A percentile compares a stretch with the other conserved stretches of the same genome.
Conservation (phyloP, 2,329 filamentous ascomycete species). For the Basipetospora chlamydospora region DNA sequence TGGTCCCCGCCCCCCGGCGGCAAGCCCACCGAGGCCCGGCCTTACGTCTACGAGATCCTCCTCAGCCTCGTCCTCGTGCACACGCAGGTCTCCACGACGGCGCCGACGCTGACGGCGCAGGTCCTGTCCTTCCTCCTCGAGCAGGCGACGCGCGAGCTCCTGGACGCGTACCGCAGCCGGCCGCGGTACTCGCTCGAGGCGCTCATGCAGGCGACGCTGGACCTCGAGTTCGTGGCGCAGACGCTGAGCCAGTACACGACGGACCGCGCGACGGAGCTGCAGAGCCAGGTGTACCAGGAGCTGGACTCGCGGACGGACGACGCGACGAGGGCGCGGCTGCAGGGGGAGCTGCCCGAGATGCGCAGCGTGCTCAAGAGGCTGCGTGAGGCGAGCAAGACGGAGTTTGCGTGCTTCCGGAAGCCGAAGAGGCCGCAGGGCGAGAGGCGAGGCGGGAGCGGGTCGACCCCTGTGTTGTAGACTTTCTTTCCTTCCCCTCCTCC, state of each 20-base stretch:
- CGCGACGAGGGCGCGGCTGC: slow-evolving; percentile 62
- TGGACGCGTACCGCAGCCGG: slow-evolving; percentile 60
- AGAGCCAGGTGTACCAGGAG: slow-evolving; percentile 84
- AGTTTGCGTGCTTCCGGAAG: slow-evolving; percentile 77
- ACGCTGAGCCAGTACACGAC: slow-evolving; percentile 83
- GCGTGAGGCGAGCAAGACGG: slow-evolving; percentile 65
- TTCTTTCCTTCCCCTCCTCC: too few relatives aligned
- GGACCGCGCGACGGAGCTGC: slow-evolving; percentile 63
- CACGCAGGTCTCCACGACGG: slow-evolving; percentile 72
- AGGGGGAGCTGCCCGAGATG: slow-evolving; percentile 83
- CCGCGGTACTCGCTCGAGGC: slow-evolving; percentile 59
- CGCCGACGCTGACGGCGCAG: slow-evolving; percentile 59
- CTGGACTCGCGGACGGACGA: slow-evolving; percentile 82
- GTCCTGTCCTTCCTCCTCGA: slow-evolving; percentile 82
- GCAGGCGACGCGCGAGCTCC: slow-evolving; percentile 63
- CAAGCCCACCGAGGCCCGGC: slow-evolving; percentile 60
- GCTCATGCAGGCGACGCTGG: slow-evolving; percentile 92
- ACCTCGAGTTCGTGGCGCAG: slow-evolving; percentile 93
- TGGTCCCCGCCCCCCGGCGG: slow-evolving; percentile 50
- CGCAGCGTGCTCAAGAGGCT: slow-evolving; percentile 71
- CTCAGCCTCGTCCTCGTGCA: slow-evolving; percentile 81
- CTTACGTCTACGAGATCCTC: slow-evolving; percentile 81
- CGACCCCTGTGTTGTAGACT: too few relatives aligned
- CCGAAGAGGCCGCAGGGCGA: slow-evolving; percentile 35
- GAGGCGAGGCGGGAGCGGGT: too few relatives aligned